Base-by-base conservation (phyloP, 2,329 filamentous ascomycete species). In the Trichoderma lentiforme region DNA sequence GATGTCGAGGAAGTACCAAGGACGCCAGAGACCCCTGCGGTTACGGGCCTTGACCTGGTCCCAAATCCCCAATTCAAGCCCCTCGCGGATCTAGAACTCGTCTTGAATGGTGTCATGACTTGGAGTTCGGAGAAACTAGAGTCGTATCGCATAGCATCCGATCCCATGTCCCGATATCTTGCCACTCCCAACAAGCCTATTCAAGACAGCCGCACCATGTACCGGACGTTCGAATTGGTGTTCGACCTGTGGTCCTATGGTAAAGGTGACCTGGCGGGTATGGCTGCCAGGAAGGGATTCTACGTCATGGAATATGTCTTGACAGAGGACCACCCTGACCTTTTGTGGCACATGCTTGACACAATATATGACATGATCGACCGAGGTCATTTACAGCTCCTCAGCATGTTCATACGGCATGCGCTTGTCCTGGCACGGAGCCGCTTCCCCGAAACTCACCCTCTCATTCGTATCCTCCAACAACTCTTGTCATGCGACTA, bases 181-280 rank as follows among this genome's bases (percentile, higher is more conserved):
- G 80, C 79, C 6, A 78, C 76, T 34, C 81, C 80, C 14, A 80
- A 80, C 34, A 77, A 76, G 11, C 81, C 79, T 28, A 80, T 81
- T 12, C 79, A 81, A 70, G 81, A 82, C 69, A 82, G 81, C 64
- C 81, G 81, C 36, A 82, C 81, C 61, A 82, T 82, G 81, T 82
- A 82, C 67, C 79, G 81, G 65, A 82, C 80, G 1, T 82, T 82
- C 68, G 81, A 82, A 72, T 76, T 82, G 18, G 80, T 80, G 26
- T 82, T 81, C 61, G 81, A 81, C 71, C 75, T 82, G 12, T 82
- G 80, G 80, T 77, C 75, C 28, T 76, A 79, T n/a, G 81, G 80
- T 3, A 79, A 78, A 61, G 81, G 81, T 6, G 76, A 79, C 32
- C 73, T 82, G 6, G 81, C 81, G 9, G 81, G 81, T 14, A 78